phyloP scores from a whole-genome alignment of 257 asterid genomes.

The Solanum gandarillasii region DNA sequence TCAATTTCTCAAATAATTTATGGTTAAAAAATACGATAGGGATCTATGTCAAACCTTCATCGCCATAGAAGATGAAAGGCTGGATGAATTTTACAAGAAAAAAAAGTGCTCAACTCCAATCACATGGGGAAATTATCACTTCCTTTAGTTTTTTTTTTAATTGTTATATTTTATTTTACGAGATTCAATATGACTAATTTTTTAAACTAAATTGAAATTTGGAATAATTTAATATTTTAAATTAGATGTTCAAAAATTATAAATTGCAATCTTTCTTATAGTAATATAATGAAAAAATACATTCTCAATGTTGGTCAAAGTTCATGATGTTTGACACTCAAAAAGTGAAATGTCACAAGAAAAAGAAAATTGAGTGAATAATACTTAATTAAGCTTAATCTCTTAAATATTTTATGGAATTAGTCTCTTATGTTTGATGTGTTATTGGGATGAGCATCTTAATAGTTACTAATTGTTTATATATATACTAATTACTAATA shows the following conservation, averaged over 20 bases:
- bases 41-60: not conserved
- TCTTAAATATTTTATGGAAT: not conserved
- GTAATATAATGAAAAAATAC: no score
- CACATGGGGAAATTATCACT: not conserved
- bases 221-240: no score
- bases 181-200: no score
- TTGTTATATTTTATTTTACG: no score
- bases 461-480: not conserved
- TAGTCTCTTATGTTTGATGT: not conserved
- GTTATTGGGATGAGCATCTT: not conserved
- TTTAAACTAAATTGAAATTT: no score
- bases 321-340: no score
- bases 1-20: not conserved
- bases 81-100: not conserved
- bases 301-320: no score
- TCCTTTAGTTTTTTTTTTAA: not conserved
- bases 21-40: not conserved
- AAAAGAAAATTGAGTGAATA: no score
- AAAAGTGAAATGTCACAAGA: rapidly evolving
- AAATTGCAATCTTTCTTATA: no score
- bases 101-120: not conserved
- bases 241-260: no score
- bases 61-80: not conserved
- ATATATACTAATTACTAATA: not conserved
- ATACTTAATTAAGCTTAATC: not conserved